Evolutionary conservation across 2,329 filamentous ascomycete species (phyloP).

Genomic region (Epichloe scottii): DNA sequence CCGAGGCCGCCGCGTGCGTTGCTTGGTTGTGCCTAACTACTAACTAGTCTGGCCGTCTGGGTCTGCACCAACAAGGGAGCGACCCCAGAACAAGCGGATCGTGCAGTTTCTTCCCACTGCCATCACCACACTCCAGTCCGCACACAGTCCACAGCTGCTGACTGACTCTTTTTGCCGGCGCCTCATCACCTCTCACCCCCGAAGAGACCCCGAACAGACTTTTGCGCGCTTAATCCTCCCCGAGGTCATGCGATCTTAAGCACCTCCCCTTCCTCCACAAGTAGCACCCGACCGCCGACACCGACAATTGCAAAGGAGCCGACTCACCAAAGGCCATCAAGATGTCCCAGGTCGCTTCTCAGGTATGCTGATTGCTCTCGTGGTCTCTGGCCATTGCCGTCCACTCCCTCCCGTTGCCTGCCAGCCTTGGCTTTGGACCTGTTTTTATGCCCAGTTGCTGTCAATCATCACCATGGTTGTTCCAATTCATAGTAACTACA

Average conservation of each 20-base stretch:
- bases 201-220: conserved; percentile 10
- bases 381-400: not conserved
- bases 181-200: conserved; percentile 8
- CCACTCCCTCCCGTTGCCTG: not conserved
- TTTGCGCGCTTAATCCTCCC: conserved; percentile 11
- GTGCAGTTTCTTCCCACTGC: conserved; percentile 12
- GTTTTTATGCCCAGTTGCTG: not conserved
- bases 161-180: conserved; percentile 3
- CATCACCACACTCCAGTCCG: conserved; percentile 6
- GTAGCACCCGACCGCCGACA: conserved; percentile 22
- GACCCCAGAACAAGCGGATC: conserved; percentile 3
- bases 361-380: conserved; percentile 31
- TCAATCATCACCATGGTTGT: not conserved
- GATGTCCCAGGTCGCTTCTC: conserved; percentile 47
- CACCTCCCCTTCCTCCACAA: conserved; percentile 18
- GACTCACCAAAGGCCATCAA: conserved; percentile 28
- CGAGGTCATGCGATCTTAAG: conserved; percentile 29
- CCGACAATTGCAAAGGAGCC: conserved; percentile 29
- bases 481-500: not conserved
- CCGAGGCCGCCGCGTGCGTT: not conserved
- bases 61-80: not conserved
- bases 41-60: too few species aligned
- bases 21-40: too few species aligned
- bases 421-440: not conserved
- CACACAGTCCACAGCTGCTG: conserved; percentile 1